Percentiles rank a stretch among this genome's conserved stretches.
phyloP scores from a whole-genome alignment of 2,329 filamentous ascomycete species.

The Teratosphaeria gauchensis region DNA sequence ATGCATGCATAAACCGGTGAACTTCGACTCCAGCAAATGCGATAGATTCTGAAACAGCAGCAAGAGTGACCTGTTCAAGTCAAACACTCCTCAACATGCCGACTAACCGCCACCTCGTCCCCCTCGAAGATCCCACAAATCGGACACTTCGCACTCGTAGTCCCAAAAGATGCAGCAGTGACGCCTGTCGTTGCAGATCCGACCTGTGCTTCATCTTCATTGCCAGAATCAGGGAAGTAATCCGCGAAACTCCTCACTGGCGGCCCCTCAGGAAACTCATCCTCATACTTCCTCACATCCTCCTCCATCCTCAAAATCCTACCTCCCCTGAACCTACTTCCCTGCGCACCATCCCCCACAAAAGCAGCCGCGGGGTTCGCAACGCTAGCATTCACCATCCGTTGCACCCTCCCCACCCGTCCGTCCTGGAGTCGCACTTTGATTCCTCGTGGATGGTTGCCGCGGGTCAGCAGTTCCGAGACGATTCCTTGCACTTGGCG shows the following conservation, averaged over 20 bases:
- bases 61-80: constrained; percentile 1
- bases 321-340: not conserved
- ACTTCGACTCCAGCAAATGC: too few species aligned
- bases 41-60: too few species aligned
- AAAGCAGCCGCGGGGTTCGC: not conserved
- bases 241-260: constrained; percentile 19
- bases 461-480: constrained; percentile 58
- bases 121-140: constrained; percentile 59
- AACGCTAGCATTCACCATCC: constrained; percentile 31
- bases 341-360: not conserved
- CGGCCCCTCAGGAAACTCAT: constrained; percentile 10
- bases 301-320: constrained; percentile 5
- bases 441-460: constrained; percentile 68
- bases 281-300: constrained; percentile 6
- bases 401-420: constrained; percentile 63
- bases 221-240: constrained; percentile 15
- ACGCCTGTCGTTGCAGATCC: constrained; percentile 2
- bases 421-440: constrained; percentile 64
- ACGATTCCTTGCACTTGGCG: constrained; percentile 59
- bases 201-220: constrained; percentile 8
- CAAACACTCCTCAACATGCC: constrained; percentile 56
- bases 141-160: constrained; percentile 42
- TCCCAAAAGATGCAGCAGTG: constrained; percentile 13
- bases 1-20: not conserved
- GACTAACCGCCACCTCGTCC: constrained; percentile 56